Conservation (phyloP, 2,329 filamentous ascomycete species). For the Cercospora citrullina region DNA sequence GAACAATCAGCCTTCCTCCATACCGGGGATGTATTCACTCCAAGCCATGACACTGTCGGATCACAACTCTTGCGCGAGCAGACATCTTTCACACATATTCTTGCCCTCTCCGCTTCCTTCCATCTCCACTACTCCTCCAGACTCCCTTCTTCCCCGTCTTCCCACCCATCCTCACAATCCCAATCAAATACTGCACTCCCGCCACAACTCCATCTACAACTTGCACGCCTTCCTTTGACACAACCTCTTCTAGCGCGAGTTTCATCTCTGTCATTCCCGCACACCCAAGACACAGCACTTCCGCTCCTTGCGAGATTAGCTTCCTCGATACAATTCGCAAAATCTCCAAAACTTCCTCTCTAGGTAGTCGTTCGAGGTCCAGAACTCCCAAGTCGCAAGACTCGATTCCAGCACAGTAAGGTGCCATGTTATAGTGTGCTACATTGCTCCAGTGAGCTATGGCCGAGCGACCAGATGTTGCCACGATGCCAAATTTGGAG, state of each 20-base stretch:
- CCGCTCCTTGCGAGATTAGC: slow-evolving; percentile 46
- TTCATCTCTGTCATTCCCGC: slow-evolving; percentile 54
- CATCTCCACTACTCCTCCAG: slow-evolving; percentile 44
- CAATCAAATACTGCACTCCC: slow-evolving; percentile 50
- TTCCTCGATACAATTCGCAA: slow-evolving; percentile 44
- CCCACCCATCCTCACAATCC: slow-evolving; percentile 49
- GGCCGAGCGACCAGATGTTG: slow-evolving; percentile 44
- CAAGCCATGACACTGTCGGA: too few species aligned
- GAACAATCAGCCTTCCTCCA: too few species aligned
- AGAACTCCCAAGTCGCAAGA: slow-evolving; percentile 48
- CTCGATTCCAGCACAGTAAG: slow-evolving; percentile 47
- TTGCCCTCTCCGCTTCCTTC: slow-evolving; percentile 44
- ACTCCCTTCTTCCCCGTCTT: slow-evolving; percentile 49
- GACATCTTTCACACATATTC: slow-evolving; percentile 41
- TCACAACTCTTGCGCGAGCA: not conserved
- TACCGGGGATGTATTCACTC: too few species aligned
- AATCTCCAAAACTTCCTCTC: slow-evolving; percentile 43
- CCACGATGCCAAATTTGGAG: slow-evolving; percentile 48
- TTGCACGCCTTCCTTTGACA: slow-evolving; percentile 46
- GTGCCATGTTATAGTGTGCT: slow-evolving; percentile 44
- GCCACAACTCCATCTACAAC: slow-evolving; percentile 55
- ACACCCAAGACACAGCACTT: slow-evolving; percentile 49
- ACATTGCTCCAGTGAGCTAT: slow-evolving; percentile 46
- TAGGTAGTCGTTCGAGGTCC: slow-evolving; percentile 46
- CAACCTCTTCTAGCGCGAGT: slow-evolving; percentile 49